phyloP scores from a whole-genome alignment of 2,329 filamentous ascomycete species.

The Botryotinia globosa region DNA sequence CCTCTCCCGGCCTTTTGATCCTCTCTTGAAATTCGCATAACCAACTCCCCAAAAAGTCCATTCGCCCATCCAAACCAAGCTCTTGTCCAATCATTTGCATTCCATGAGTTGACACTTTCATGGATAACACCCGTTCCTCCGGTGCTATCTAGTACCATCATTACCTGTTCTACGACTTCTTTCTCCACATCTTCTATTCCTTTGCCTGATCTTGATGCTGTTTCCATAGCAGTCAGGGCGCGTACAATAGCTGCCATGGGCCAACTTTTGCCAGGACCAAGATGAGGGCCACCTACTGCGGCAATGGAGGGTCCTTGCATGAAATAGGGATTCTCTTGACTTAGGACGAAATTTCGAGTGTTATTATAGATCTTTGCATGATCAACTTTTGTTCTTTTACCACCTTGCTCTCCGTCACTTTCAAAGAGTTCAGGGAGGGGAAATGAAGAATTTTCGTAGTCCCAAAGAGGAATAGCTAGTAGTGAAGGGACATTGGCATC shows the following conservation, averaged over 20 bases:
- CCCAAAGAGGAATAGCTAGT: slow-evolving; percentile 61
- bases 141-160: slow-evolving; percentile 31
- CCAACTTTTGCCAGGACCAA: slow-evolving; percentile 58
- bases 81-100: slow-evolving; percentile 42
- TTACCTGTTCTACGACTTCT: slow-evolving; percentile 36
- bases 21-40: slow-evolving; percentile 14
- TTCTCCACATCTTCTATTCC: slow-evolving; percentile 21
- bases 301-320: slow-evolving; percentile 52
- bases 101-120: slow-evolving; percentile 47
- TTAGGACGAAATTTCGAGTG: slow-evolving; percentile 76
- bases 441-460: slow-evolving; percentile 44
- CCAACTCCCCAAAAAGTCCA: slow-evolving; percentile 19
- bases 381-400: slow-evolving; percentile 28
- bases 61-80: slow-evolving; percentile 79
- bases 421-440: slow-evolving; percentile 26
- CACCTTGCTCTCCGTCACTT: slow-evolving; percentile 18
- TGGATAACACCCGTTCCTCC: slow-evolving; percentile 45
- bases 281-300: slow-evolving; percentile 65
- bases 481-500: slow-evolving; percentile 71
- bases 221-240: slow-evolving; percentile 46
- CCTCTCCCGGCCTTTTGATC: slow-evolving; percentile 6
- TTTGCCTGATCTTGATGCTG: slow-evolving; percentile 15
- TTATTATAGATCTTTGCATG: slow-evolving; percentile 69
- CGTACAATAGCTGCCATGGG: slow-evolving; percentile 55
- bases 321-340: slow-evolving; percentile 75